These are phyloP conservation scores for Mycena polygramma DNA, from an alignment of 768 basidiomycete species.

Conservation along the genomic window DNA sequence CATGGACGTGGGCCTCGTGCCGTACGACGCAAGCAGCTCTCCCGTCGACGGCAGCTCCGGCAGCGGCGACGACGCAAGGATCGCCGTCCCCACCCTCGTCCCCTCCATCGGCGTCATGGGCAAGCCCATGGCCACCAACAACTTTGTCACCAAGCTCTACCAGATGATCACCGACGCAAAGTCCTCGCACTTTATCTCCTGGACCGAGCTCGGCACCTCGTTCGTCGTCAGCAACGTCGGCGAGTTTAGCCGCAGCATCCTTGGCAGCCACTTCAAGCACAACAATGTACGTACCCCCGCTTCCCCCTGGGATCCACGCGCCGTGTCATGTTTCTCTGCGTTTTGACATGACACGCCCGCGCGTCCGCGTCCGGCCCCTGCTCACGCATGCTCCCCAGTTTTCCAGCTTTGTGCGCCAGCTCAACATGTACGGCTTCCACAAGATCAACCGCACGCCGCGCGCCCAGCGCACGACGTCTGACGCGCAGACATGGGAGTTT, in stretches of 20 bases:
- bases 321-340: conserved; percentile 22
- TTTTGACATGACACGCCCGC: conserved; percentile 3
- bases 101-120: conserved; percentile 69
- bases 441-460: conserved; percentile 94
- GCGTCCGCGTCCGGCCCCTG: not conserved
- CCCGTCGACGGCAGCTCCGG: conserved; percentile 65
- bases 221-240: conserved; percentile 90
- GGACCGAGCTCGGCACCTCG: conserved; percentile 86
- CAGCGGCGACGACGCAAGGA: conserved; percentile 44
- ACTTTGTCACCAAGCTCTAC: conserved; percentile 91
- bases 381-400: conserved; percentile 64
- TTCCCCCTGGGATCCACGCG: conserved; percentile 22
- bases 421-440: conserved; percentile 98
- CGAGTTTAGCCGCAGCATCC: conserved; percentile 87
- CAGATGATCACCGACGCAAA: conserved; percentile 92
- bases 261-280: conserved; percentile 91
- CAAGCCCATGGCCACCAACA: conserved; percentile 80
- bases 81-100: conserved; percentile 38
- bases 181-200: conserved; percentile 83
- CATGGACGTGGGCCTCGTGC: conserved; percentile 61
- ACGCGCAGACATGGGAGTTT: conserved; percentile 91
- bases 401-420: conserved; percentile 92
- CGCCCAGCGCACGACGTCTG: conserved; percentile 83
- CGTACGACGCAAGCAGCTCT: conserved; percentile 46
- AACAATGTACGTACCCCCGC: conserved; percentile 73